Evolutionary conservation across 2,329 filamentous ascomycete species (phyloP).

Genomic region (Dactylella cylindrospora): DNA sequence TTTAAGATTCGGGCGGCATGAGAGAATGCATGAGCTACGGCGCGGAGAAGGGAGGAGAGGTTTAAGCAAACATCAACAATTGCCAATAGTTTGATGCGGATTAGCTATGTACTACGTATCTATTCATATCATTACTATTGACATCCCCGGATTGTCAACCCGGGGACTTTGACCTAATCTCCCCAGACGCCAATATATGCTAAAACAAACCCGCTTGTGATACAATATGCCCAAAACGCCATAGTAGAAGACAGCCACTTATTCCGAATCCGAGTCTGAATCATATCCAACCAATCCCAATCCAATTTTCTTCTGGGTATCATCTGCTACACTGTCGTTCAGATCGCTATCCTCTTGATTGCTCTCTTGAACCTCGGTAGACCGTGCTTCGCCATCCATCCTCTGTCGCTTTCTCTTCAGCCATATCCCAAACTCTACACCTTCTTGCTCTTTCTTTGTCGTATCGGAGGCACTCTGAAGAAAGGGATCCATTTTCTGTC

Average conservation of each 20-base stretch:
- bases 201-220: too few species aligned
- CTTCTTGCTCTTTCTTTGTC: slow-evolving; percentile 14
- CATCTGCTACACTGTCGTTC: background rate
- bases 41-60: too few species aligned
- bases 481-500: slow-evolving; percentile 49
- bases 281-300: slow-evolving; percentile 45
- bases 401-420: slow-evolving; percentile 29
- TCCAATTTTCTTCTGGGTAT: slow-evolving; percentile 15
- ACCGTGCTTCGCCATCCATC: slow-evolving; percentile 18
- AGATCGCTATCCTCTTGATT: slow-evolving; percentile 23
- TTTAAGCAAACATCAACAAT: too few species aligned
- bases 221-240: too few species aligned
- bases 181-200: too few species aligned
- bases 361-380: slow-evolving; percentile 37
- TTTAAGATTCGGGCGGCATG: too few species aligned
- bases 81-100: too few species aligned
- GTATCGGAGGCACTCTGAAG: slow-evolving; percentile 42
- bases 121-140: too few species aligned
- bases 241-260: background rate
- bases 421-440: slow-evolving; percentile 22
- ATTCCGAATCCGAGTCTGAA: slow-evolving; percentile 42
- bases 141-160: too few species aligned
- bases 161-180: too few species aligned
- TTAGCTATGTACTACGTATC: too few species aligned
- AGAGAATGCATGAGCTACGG: too few species aligned